Conservation (phyloP, 768 basidiomycete species). For the Sarcodon aspratus region DNA sequence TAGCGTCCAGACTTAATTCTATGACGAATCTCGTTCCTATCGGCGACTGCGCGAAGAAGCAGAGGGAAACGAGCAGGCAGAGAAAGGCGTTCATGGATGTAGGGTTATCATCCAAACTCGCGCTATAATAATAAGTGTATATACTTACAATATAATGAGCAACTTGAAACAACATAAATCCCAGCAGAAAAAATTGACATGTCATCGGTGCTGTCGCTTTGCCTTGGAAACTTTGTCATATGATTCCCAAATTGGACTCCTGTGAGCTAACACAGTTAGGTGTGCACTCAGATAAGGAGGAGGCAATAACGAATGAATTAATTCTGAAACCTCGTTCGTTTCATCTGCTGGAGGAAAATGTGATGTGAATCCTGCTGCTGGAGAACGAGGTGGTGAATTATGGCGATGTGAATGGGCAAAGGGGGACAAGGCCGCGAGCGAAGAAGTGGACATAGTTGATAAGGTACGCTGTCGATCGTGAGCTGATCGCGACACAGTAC, state of each 20-base stretch:
- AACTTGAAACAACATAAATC: not conserved
- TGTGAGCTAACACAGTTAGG: conserved; percentile 52
- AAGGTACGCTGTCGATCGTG: conserved; percentile 18
- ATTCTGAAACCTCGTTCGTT: conserved; percentile 32
- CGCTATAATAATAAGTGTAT: no score
- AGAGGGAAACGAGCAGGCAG: no score
- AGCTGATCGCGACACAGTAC: conserved; percentile 10
- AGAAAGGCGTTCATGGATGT: no score
- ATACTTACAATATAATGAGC: not conserved
- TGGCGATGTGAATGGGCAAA: conserved; percentile 16
- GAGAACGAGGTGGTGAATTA: conserved; percentile 13
- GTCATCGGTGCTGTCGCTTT: conserved; percentile 19
- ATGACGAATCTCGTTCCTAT: no score
- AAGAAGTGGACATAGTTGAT: conserved; percentile 16
- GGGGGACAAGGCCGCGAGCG: conserved; percentile 15
- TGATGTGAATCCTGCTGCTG: conserved; percentile 32
- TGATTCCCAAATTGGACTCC: conserved; percentile 58
- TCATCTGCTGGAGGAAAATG: conserved; percentile 59
- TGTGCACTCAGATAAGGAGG: conserved; percentile 63
- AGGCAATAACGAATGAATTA: conserved; percentile 60
- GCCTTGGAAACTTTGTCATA: conserved; percentile 56
- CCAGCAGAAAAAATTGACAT: not conserved
- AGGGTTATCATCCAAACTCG: no score
- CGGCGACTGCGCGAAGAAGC: no score
- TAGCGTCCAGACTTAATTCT: no score